phyloP scores from a whole-genome alignment of 805 yeast genomes.

The Candida rishiriensis region DNA sequence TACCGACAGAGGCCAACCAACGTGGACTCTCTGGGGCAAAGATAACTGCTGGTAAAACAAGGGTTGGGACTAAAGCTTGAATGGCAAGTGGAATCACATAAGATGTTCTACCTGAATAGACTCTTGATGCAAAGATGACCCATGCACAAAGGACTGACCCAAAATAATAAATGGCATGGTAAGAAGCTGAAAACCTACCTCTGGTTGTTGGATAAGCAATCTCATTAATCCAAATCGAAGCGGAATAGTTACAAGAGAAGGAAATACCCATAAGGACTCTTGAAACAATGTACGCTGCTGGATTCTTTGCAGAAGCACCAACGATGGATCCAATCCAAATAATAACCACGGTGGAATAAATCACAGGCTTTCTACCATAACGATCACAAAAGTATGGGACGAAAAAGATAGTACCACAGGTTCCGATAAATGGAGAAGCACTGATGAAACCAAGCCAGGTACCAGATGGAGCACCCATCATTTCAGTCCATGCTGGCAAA shows the following conservation, averaged over 20 bases:
- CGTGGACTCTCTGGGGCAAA: slow-evolving; percentile 37
- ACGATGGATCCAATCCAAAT: slow-evolving; percentile 16
- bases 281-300: slow-evolving; percentile 14
- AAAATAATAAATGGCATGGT: slow-evolving; percentile 38
- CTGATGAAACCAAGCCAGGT: slow-evolving; percentile 18
- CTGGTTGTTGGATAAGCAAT: slow-evolving; percentile 34
- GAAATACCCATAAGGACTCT: slow-evolving; percentile 15
- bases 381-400: slow-evolving; percentile 14
- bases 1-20: slow-evolving; percentile 29
- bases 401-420: slow-evolving; percentile 14
- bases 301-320: slow-evolving; percentile 15
- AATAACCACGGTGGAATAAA: slow-evolving; percentile 7
- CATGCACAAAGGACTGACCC: slow-evolving; percentile 42
- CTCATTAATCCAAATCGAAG: slow-evolving; percentile 23
- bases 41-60: slow-evolving; percentile 27
- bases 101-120: slow-evolving; percentile 17
- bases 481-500: slow-evolving; percentile 10
- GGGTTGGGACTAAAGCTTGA: slow-evolving; percentile 34
- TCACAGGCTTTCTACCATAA: slow-evolving; percentile 13
- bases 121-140: slow-evolving; percentile 38
- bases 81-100: slow-evolving; percentile 40
- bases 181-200: slow-evolving; percentile 29
- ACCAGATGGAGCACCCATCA: slow-evolving; percentile 15
- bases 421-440: slow-evolving; percentile 18
- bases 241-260: slow-evolving; percentile 16